phyloP scores from a whole-genome alignment of 441 rosid genomes.

The Adansonia grandidieri region DNA sequence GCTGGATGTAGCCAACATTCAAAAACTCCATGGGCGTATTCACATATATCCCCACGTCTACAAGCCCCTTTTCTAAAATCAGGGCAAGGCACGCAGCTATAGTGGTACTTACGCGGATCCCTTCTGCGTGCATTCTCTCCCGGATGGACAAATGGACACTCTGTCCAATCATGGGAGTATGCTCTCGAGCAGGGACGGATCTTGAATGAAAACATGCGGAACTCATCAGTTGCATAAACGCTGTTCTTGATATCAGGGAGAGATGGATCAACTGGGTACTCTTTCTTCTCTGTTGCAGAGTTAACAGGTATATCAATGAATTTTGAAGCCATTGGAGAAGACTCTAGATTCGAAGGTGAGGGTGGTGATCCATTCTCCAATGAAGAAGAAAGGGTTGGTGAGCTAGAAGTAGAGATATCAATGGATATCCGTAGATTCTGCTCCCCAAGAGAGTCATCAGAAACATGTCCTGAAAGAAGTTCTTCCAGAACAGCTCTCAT shows the following conservation, averaged over 20 bases:
- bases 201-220: slow-evolving; percentile 65
- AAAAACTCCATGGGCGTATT: slow-evolving; percentile 65
- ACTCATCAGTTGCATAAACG: slow-evolving; percentile 61
- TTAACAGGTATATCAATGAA: slow-evolving; percentile 29
- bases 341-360: slow-evolving; percentile 37
- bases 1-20: slow-evolving; percentile 73
- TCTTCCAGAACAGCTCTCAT: slow-evolving; percentile 51
- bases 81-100: slow-evolving; percentile 72
- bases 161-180: slow-evolving; percentile 72
- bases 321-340: slow-evolving; percentile 38
- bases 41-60: slow-evolving; percentile 60
- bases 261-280: slow-evolving; percentile 57
- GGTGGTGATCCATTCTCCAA: slow-evolving; percentile 41
- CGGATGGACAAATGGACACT: slow-evolving; percentile 68
- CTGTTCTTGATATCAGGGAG: slow-evolving; percentile 66
- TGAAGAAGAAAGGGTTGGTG: slow-evolving; percentile 39
- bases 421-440: slow-evolving; percentile 33
- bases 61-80: slow-evolving; percentile 62
- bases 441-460: slow-evolving; percentile 28
- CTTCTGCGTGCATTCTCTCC: slow-evolving; percentile 67
- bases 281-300: slow-evolving; percentile 47
- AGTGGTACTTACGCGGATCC: slow-evolving; percentile 62
- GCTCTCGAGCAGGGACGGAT: slow-evolving; percentile 65
- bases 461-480: slow-evolving; percentile 39
- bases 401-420: slow-evolving; percentile 34